A percentile compares a stretch with the other conserved stretches of the same genome.
Conservation (phyloP, 2,329 filamentous ascomycete species). For the Dactylellina haptotyla region DNA sequence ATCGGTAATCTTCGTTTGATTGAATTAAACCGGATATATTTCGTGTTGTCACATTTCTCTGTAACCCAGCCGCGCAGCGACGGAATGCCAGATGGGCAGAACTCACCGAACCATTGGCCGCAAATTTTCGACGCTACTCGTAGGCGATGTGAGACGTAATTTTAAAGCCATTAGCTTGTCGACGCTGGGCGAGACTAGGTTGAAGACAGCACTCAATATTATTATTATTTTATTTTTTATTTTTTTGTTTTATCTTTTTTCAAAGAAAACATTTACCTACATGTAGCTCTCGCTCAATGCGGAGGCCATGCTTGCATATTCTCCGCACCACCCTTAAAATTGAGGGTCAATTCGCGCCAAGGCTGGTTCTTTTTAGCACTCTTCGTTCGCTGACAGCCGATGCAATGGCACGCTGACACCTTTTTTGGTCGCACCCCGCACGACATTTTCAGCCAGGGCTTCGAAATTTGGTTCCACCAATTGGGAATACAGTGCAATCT, state of each 20-base stretch:
- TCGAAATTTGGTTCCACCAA: constrained; percentile 42
- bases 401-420: constrained; percentile 24
- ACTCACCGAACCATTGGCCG: constrained; percentile 27
- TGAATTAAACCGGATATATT: constrained; percentile 23
- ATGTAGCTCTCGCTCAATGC: not conserved
- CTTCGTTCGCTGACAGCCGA: constrained; percentile 43
- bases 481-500: constrained; percentile 19
- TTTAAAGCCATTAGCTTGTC: constrained; percentile 11
- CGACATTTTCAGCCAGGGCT: constrained; percentile 27
- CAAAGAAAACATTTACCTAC: too few relatives aligned
- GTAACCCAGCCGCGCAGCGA: not conserved
- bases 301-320: not conserved
- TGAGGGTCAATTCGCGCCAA: too few relatives aligned
- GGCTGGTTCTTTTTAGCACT: not conserved
- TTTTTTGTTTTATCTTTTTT: too few relatives aligned
- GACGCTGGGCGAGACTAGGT: too few relatives aligned
- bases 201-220: too few relatives aligned
- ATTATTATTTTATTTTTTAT: too few relatives aligned
- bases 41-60: constrained; percentile 17
- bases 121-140: not conserved
- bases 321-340: not conserved
- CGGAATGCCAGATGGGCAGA: constrained; percentile 21
- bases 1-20: constrained; percentile 38
- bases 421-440: constrained; percentile 44
- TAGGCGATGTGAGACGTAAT: constrained; percentile 24